These are phyloP conservation scores for Mycena chlorophos DNA, from an alignment of 768 basidiomycete genomes.

Conservation along the genomic window DNA sequence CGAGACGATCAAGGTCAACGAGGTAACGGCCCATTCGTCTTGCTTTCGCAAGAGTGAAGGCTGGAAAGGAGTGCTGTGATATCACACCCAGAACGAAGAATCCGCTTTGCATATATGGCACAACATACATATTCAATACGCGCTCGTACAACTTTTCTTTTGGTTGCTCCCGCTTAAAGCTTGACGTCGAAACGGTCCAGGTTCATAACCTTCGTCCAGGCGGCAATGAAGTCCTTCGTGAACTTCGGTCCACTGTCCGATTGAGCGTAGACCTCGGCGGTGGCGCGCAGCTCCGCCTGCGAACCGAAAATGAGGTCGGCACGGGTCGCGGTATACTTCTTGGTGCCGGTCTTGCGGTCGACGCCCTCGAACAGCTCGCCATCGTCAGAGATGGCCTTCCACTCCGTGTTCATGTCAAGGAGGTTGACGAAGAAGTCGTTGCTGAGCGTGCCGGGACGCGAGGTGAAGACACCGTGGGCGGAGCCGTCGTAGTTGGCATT, in stretches of 20 bases:
- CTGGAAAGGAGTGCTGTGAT: no score
- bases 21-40: no score
- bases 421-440: constrained; percentile 5
- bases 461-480: not conserved
- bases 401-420: not conserved
- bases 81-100: no score
- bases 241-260: not conserved
- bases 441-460: not conserved
- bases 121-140: not conserved
- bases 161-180: not conserved
- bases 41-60: no score
- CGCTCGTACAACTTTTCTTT: not conserved
- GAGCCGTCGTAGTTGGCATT: constrained; percentile 2
- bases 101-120: no score
- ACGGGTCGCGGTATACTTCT: not conserved
- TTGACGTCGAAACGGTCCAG: constrained; percentile 1
- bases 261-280: not conserved
- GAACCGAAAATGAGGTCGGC: not conserved
- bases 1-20: no score
- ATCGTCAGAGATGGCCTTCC: not conserved
- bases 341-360: not conserved
- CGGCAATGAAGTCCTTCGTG: constrained; percentile 1
- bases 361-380: not conserved
- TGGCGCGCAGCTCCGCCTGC: not conserved
- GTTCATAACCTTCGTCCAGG: not conserved